These are phyloP conservation scores for Lablab purpureus DNA, from an alignment of 306 rosid species.

Conservation along the genomic window DNA sequence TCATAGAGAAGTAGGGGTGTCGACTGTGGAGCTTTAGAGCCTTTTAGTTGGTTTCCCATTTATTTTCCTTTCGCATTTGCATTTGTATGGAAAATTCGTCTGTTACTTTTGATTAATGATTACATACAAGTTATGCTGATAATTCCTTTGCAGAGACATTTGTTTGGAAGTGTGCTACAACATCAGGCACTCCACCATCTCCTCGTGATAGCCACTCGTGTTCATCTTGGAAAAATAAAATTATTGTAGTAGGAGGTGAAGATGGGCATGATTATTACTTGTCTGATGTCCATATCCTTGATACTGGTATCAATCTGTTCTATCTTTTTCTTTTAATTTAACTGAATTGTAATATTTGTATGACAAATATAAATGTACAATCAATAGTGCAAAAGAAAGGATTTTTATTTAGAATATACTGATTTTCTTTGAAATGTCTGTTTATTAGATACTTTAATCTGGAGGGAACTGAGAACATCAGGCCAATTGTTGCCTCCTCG, in stretches of 20 bases:
- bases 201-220: constrained; percentile 98
- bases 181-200: constrained; percentile 89
- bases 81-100: constrained; percentile 9
- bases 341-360: neutral
- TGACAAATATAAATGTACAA: neutral
- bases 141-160: constrained; percentile 72
- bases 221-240: constrained; percentile 89
- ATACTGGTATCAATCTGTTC: constrained; percentile 67
- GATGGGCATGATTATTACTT: constrained; percentile 86
- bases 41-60: constrained; percentile 38
- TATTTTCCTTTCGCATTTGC: constrained; percentile 26
- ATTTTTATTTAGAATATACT: constrained; percentile 32
- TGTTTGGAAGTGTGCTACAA: constrained; percentile 83
- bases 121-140: constrained; percentile 20
- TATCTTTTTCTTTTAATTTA: neutral
- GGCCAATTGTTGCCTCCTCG: constrained; percentile 89
- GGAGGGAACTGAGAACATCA: constrained; percentile 88
- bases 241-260: constrained; percentile 93
- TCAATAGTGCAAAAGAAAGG: constrained; percentile 9
- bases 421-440: constrained; percentile 46
- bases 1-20: constrained; percentile 1
- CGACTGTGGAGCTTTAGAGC: constrained; percentile 13
- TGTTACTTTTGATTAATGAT: constrained; percentile 20
- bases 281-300: constrained; percentile 96
- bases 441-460: constrained; percentile 78